Conservation (phyloP, 1,284 basidiomycete species). For the Takashimella koratensis region DNA sequence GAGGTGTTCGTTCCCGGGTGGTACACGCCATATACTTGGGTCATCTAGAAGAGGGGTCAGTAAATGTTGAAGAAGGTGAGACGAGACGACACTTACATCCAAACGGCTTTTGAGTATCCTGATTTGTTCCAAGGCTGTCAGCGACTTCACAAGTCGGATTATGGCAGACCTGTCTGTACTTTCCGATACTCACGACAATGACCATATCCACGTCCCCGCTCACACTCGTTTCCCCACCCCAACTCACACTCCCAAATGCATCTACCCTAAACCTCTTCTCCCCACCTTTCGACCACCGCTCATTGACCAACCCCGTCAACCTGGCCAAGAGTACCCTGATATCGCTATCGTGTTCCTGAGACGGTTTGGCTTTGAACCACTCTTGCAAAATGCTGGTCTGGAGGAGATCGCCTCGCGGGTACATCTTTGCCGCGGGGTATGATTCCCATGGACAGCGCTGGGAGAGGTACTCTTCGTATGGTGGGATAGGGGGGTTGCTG, state of each 20-base stretch:
- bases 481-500: not conserved
- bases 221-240: constrained; percentile 43
- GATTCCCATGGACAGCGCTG: not conserved
- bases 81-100: too few species aligned
- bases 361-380: not conserved
- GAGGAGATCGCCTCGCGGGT: too few species aligned
- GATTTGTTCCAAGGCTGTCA: not conserved
- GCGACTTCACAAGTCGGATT: not conserved
- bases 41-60: too few species aligned
- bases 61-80: too few species aligned
- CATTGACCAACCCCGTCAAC: constrained; percentile 3
- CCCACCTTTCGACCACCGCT: not conserved
- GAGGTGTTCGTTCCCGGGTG: not conserved
- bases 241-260: constrained; percentile 48
- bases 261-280: constrained; percentile 38
- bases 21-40: constrained; percentile 3
- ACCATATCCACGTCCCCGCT: constrained; percentile 45
- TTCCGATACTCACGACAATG: constrained; percentile 37
- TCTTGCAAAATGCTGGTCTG: not conserved
- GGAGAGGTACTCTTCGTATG: not conserved
- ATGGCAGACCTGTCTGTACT: constrained; percentile 5
- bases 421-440: not conserved
- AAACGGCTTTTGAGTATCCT: too few species aligned
- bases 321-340: constrained; percentile 2
- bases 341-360: not conserved